Evolutionary conservation across 2,329 filamentous ascomycete species (phyloP), one percentile per base, ranked within the genome.

Genomic region (Talaromyces verruculosus): DNA sequence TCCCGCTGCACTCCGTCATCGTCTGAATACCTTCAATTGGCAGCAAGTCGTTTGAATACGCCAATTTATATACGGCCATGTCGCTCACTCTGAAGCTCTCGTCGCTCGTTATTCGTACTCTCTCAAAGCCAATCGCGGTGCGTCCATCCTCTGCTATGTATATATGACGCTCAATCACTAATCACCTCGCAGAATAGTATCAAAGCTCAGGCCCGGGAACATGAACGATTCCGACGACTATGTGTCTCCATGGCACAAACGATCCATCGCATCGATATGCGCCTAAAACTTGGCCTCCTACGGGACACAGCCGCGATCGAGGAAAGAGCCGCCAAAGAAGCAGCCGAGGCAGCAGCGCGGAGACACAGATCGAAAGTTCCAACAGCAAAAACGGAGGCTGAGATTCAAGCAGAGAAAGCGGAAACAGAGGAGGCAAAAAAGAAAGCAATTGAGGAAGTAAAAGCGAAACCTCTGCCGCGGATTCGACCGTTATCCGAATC

Each of bases 101-200:
- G 37, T 89, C 88, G 25, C 80, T 90, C 58, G 84, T 82, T 47
- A 86, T 90, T 67, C 83, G 88, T 67, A 90, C 88, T 1, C 79
- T 89, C 33, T 88, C 88, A 15, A 90, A 90, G 74, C 88, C 88
- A 1, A 87, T 90, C 72, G 87, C 87, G 69, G 88, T 89, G 82
- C 71, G 83, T 13, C 22, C 11, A 25, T 17, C 10, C 11, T n/a
- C 10, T 43, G 35, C 28, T 30, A 30, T 25, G 25, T 25, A 25
- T 35, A 11, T 5, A 25, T 35, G 22, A n/a, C 11, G 10, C 17
- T 11, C 37, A n/a, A 68, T 68, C 28, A 11, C 74, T 77, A 65
- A 76, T 71, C 47, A 7, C 58, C 30, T 39, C 53, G n/a, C 73
- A 90, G 88, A 89, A 88, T 72, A 83, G 83, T 74, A 89, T 91